Evolutionary conservation across 2,329 filamentous ascomycete species (phyloP), one percentile per base, ranked within the genome.

Genomic region (Volutella citrinella): DNA sequence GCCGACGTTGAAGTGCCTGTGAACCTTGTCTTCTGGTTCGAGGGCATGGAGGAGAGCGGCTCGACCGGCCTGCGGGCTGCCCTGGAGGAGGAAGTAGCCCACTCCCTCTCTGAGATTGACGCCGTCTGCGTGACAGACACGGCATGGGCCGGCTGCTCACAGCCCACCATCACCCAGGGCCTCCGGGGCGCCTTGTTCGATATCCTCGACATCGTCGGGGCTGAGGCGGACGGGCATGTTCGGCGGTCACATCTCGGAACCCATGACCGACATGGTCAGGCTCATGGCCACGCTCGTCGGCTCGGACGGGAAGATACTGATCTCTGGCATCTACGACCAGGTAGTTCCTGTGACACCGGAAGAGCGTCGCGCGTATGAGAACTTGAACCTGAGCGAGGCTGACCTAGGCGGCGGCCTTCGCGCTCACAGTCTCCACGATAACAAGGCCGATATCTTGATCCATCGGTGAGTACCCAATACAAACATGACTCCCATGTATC

Each of bases 371-470:
- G n/a, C n/a, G n/a, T n/a, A n/a, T n/a, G n/a, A n/a, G n/a, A n/a
- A n/a, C n/a, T n/a, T n/a, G n/a, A n/a, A n/a, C n/a, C n/a, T n/a
- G n/a, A n/a, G n/a, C n/a, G n/a, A n/a, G n/a, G n/a, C n/a, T n/a
- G n/a, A n/a, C n/a, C n/a, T n/a, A n/a, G n/a, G n/a, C n/a, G n/a
- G n/a, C n/a, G n/a, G n/a, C n/a, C n/a, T n/a, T n/a, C n/a, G n/a
- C n/a, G n/a, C n/a, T n/a, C n/a, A n/a, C 7, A 82, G 83, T 42
- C 93, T 97, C 59, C 84, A 84, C 61, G 74, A 84, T 27, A 85
- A 90, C 63, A 96, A 96, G 70, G 91, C 96, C 68, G 69, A 75
- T 32, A 95, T 90, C 3, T 79, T 98, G 40, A 97, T 97, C 90
- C 88, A 83, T 33, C 84, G 93, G 55, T 98, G 94, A n/a, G n/a